Percentiles rank a stretch among this genome's conserved stretches.
phyloP scores from a whole-genome alignment of 2,329 filamentous ascomycete species.

The Neonectria punicea region DNA sequence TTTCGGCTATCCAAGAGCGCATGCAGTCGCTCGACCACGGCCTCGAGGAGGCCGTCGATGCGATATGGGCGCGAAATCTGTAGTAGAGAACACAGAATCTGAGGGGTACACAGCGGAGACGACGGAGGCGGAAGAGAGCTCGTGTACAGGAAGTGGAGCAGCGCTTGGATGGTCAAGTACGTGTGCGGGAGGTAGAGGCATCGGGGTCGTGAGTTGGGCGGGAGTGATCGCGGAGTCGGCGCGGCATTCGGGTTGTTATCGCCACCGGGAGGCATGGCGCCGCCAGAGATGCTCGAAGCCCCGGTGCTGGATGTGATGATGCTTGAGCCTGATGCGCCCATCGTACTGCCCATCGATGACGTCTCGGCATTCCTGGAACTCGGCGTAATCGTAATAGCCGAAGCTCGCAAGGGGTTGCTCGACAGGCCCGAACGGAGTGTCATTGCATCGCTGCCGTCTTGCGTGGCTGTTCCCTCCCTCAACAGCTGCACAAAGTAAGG shows the following conservation, averaged over 20 bases:
- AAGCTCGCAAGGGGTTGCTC: conserved; percentile 74
- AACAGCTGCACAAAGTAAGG: conserved; percentile 95
- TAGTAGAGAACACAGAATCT: conserved; percentile 93
- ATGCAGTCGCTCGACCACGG: conserved; percentile 90
- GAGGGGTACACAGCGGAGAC: conserved; percentile 87
- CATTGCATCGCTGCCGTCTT: conserved; percentile 78
- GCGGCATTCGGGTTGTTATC: conserved; percentile 61
- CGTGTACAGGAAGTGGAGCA: conserved; percentile 94
- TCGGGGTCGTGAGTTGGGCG: conserved; percentile 77
- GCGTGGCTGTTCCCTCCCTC: conserved; percentile 78
- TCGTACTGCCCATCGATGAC: conserved; percentile 58
- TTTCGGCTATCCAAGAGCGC: conserved; percentile 91
- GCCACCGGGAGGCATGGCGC: conserved; percentile 52
- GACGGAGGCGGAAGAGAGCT: conserved; percentile 82
- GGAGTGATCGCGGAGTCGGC: conserved; percentile 66
- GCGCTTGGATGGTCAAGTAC: conserved; percentile 85
- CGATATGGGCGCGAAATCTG: conserved; percentile 94
- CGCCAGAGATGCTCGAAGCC: conserved; percentile 55
- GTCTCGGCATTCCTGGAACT: conserved; percentile 63
- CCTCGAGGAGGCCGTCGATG: conserved; percentile 90
- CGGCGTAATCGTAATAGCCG: conserved; percentile 85
- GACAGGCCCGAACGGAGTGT: conserved; percentile 75
- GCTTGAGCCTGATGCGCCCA: conserved; percentile 52
- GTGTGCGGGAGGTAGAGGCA: conserved; percentile 95
- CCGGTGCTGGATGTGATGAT: conserved; percentile 55